Conservation (phyloP, 768 basidiomycete species). For the Leccinum barrowsii region DNA sequence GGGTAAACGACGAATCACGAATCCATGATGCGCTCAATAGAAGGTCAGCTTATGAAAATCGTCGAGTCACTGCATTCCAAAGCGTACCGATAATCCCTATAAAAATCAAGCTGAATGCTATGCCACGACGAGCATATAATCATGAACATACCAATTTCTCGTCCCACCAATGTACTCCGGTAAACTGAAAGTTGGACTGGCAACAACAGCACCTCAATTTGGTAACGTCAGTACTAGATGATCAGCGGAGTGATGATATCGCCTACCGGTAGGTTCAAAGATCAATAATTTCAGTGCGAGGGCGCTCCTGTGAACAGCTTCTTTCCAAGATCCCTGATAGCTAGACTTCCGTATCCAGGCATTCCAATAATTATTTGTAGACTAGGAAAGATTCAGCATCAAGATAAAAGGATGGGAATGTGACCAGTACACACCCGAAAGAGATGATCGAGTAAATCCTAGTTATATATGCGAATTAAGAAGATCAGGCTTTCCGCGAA, state of each 20-base stretch:
- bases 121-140: background rate
- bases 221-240: background rate
- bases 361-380: conserved; percentile 82
- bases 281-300: conserved; percentile 92
- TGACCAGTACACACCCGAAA: conserved; percentile 42
- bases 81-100: conserved; percentile 62
- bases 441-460: conserved; percentile 57
- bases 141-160: conserved; percentile 70
- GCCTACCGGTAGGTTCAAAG: conserved; percentile 80
- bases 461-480: background rate
- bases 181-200: conserved; percentile 92
- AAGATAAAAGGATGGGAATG: background rate
- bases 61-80: background rate
- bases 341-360: conserved; percentile 86
- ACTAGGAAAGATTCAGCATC: conserved; percentile 31
- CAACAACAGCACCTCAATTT: conserved; percentile 76
- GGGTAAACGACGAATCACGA: conserved; percentile 93
- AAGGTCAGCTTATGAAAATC: background rate
- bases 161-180: conserved; percentile 91
- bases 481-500: background rate
- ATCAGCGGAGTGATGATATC: background rate
- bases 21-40: conserved; percentile 74
- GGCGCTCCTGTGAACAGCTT: conserved; percentile 88
- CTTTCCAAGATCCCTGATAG: conserved; percentile 93
- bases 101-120: background rate